Base-by-base conservation (phyloP, 2,329 filamentous ascomycete genomes). In the Pseudogymnoascus sp. region DNA sequence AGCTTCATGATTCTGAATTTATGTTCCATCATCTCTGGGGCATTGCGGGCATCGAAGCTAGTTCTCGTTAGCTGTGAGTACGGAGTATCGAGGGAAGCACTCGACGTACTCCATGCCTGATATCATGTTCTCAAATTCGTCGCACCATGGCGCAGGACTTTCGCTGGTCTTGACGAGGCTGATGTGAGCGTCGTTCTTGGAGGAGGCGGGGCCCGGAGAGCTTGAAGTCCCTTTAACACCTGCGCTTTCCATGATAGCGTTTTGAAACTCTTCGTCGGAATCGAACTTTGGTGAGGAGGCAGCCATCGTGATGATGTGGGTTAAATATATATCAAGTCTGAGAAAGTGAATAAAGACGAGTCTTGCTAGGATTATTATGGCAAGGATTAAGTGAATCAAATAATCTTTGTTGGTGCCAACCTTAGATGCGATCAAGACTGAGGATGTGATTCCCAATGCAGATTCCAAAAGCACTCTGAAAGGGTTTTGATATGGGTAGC, bases 81-180 rank as follows among this genome's bases (percentile, higher is more conserved):
- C 9, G 9, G 16, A 16, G 47, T 54, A 34, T 28, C 2, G 47
- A 54, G 25, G 11, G 28, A 12, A 28, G 11, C 9, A 54, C 47
- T 54, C 32, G 30, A 61, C 57, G 12, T 59, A 68, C 67, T 62
- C 47, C 61, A 67, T 64, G 20, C 67, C 67, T n/a, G 65, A 66
- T 20, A 68, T 64, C 65, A 68, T 69, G 32, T 65, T 66, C 30
- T 63, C 63, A 50, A 63, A 67, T 54, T 68, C 67, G 11, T 65
- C 61, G 30, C 64, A 64, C 60, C 62, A 63, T 1, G 65, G 65
- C 18, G 59, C 57, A 11, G 37, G 22, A 14, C 30, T 57, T 25
- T 47, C 18, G 20, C 18, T 62, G 35, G 38, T 60, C 39, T 59
- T 62, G 47, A 54, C 28, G 47, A 54, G 47, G 28, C 28, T 32